A percentile compares a stretch with the other conserved stretches of the same genome.
These are phyloP conservation scores for Cystoisospora suis DNA, from an alignment of 169 alveolate species.

Conservation along the genomic window DNA sequence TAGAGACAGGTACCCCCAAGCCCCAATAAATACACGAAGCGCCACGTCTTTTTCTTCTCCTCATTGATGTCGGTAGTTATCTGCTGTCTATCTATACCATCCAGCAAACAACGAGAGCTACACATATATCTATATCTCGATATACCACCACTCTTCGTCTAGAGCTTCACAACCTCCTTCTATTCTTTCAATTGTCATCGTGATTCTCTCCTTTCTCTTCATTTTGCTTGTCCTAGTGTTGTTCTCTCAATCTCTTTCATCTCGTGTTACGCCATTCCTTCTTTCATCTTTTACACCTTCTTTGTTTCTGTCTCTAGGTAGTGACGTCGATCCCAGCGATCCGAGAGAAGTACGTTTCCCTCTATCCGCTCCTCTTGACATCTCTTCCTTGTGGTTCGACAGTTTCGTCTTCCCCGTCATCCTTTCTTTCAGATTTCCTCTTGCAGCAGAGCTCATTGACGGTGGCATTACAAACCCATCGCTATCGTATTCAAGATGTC, in stretches of 20 bases:
- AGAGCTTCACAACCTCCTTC: too few species aligned
- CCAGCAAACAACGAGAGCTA: too few species aligned
- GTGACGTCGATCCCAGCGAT: constrained; percentile 19
- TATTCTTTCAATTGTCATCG: too few species aligned
- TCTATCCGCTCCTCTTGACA: constrained; percentile 37
- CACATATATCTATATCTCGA: too few species aligned
- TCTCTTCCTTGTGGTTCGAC: constrained; percentile 25
- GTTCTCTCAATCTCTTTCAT: neutral
- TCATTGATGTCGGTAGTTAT: too few species aligned
- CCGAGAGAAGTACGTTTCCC: constrained; percentile 45
- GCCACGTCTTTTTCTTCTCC: too few species aligned
- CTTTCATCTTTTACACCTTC: neutral
- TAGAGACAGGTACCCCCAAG: too few species aligned
- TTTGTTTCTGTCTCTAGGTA: neutral
- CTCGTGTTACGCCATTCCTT: neutral
- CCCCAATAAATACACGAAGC: too few species aligned
- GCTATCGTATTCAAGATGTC: constrained; percentile 42
- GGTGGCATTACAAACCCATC: constrained; percentile 55
- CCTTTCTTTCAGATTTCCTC: neutral
- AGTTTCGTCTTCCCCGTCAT: constrained; percentile 25
- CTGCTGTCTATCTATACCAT: too few species aligned
- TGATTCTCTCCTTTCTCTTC: neutral
- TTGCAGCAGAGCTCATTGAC: constrained; percentile 52
- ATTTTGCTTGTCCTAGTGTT: neutral
- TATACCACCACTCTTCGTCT: too few species aligned